Evolutionary conservation across 2,329 filamentous ascomycete genomes (phyloP).

Genomic region (Nemania diffusa): DNA sequence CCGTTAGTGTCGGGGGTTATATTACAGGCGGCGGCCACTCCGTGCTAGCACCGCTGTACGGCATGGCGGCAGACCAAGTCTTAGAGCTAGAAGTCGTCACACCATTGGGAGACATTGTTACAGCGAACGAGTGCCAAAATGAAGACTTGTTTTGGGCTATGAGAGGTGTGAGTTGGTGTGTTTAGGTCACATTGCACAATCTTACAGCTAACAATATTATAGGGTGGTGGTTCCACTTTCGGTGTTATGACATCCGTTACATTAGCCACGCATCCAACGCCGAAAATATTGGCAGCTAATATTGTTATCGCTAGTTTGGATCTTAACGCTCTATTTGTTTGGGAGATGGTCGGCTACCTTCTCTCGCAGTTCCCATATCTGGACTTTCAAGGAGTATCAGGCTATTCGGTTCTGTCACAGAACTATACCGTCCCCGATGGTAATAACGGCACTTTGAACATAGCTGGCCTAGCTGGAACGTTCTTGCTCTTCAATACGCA

Average conservation of each 20-base stretch:
- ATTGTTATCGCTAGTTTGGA: slow-evolving; percentile 47
- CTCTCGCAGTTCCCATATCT: slow-evolving; percentile 59
- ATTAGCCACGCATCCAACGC: slow-evolving; percentile 59
- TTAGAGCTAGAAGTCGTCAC: slow-evolving; percentile 68
- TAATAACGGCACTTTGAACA: not conserved
- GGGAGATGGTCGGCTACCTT: slow-evolving; percentile 55
- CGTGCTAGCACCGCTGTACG: slow-evolving; percentile 61
- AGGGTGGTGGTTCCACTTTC: slow-evolving; percentile 70
- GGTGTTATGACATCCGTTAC: slow-evolving; percentile 69
- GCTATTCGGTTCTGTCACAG: slow-evolving; percentile 58
- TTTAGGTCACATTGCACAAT: not conserved
- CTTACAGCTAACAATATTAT: not conserved
- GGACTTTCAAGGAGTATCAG: slow-evolving; percentile 61
- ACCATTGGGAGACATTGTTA: slow-evolving; percentile 59
- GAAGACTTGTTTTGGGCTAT: slow-evolving; percentile 72
- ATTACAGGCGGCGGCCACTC: slow-evolving; percentile 70
- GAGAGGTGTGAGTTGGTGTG: slow-evolving; percentile 58
- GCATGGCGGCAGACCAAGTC: slow-evolving; percentile 69
- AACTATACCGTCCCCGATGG: slow-evolving; percentile 39
- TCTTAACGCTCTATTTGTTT: slow-evolving; percentile 48
- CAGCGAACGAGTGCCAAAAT: slow-evolving; percentile 62
- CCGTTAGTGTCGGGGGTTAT: slow-evolving; percentile 70
- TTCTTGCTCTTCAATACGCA: slow-evolving; percentile 52
- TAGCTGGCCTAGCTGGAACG: slow-evolving; percentile 49
- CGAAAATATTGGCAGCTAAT: slow-evolving; percentile 37